These are phyloP conservation scores for Arthrobotrys sphaeroides DNA, from an alignment of 2,329 filamentous ascomycete species.

Conservation along the genomic window DNA sequence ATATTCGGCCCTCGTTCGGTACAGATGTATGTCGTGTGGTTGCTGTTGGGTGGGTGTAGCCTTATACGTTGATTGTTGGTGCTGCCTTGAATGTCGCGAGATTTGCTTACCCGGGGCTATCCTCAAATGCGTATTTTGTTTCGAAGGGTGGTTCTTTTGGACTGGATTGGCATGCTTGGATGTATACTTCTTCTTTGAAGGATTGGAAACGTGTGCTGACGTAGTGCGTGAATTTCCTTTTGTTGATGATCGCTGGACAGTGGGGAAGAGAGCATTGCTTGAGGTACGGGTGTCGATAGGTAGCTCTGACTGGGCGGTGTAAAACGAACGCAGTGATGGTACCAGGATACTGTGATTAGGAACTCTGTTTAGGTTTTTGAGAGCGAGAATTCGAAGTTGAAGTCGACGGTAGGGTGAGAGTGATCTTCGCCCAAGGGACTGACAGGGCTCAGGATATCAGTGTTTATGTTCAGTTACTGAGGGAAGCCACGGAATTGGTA, in stretches of 20 bases:
- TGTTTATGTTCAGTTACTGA: not conserved
- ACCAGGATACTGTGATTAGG: not conserved
- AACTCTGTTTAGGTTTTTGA: not conserved
- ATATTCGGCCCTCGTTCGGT: conserved; percentile 25
- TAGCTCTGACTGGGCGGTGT: conserved; percentile 40
- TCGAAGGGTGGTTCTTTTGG: not conserved
- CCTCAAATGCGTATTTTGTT: not conserved
- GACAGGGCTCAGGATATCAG: not conserved
- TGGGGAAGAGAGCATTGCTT: conserved; percentile 16
- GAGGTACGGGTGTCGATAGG: not conserved
- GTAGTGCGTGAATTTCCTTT: not conserved
- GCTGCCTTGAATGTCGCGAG: not conserved
- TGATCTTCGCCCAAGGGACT: conserved; percentile 26
- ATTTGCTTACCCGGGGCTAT: not conserved
- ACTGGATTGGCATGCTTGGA: not conserved
- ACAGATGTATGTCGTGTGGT: conserved; percentile 31
- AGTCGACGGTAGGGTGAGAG: conserved; percentile 2
- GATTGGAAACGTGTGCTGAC: not conserved
- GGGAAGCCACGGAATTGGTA: not conserved
- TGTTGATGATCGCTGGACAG: not conserved
- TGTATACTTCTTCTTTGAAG: not conserved
- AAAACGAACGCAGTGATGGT: not conserved
- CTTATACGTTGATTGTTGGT: not conserved
- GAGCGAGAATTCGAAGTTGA: not conserved
- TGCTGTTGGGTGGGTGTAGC: not conserved